Base-by-base conservation (phyloP, 2,329 filamentous ascomycete species). In the Trichoderma harzianum region DNA sequence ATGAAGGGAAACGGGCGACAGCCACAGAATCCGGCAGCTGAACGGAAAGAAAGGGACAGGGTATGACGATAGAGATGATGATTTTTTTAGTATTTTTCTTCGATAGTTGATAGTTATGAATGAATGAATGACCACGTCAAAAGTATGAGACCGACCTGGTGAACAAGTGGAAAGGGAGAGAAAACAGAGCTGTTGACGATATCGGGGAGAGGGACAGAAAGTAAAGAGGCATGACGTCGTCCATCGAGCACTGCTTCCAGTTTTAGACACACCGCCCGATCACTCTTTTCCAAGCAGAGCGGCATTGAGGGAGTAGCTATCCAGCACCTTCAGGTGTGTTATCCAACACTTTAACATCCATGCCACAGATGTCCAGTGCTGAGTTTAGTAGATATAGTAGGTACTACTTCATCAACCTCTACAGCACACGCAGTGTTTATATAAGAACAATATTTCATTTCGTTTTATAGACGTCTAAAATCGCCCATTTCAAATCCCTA, bases 391-490 rank as follows among this genome's bases (percentile, higher is more conserved):
- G 36, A 43, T 43, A 10, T 16, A 43, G 39, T n/a, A 1, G 39
- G 39, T 43, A 18, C 18, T 43, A n/a, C 18, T 43, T 43, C 39
- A n/a, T 43, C 30, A n/a, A 21, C 11, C 4, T 34, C 6, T 3
- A 34, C 5, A 21, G 30, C 5, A 21, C 3, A 60, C 8, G 26
- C 28, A n/a, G 3, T 58, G 7, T 10, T 32, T 21, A 60, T 18
- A 21, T 60, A n/a, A 34, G 21, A 60, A 60, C 57, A 34, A 3
- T 8, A 32, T 58, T 32, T 28, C 16, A 57, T 74, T 73, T 72
- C 71, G 70, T 72, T 71, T 24, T 61, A 66, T 63, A 69, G 71
- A 70, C 67, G 60, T 72, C 70, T 72, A 70, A 70, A 62, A 60
- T 69, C 70, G 61, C 68, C 71, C 24, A 51, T 69, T 66, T 55